Conservation (phyloP, 2,329 filamentous ascomycete species). For the Parastagonospora nodorum region DNA sequence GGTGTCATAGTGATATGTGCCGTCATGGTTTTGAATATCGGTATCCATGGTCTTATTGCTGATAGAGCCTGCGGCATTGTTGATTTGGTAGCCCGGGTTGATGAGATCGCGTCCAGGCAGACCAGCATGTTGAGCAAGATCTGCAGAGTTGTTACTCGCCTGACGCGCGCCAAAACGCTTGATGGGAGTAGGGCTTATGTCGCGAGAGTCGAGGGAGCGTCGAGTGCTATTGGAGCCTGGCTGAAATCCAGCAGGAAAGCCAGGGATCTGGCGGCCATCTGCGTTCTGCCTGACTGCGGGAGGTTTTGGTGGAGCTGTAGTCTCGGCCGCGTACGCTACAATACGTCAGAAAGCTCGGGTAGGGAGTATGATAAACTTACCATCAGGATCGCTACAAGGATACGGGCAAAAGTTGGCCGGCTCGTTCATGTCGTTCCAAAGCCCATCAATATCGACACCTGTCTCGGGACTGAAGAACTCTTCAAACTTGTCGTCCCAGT, state of each 20-base stretch:
- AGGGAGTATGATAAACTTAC: constrained; percentile 3
- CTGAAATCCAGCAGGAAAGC: constrained; percentile 71
- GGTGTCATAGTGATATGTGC: constrained; percentile 71
- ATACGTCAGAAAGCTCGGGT: background rate
- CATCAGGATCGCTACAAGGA: constrained; percentile 55
- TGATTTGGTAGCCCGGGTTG: constrained; percentile 68
- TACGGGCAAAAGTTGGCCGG: constrained; percentile 42
- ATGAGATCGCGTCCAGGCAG: constrained; percentile 68
- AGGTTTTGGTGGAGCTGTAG: constrained; percentile 64
- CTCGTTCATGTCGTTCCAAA: constrained; percentile 60
- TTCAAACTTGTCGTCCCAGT: constrained; percentile 72
- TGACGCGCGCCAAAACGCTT: constrained; percentile 13
- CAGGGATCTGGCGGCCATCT: constrained; percentile 66
- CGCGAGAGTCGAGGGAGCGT: constrained; percentile 11
- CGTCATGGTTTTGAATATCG: constrained; percentile 69
- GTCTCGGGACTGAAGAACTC: constrained; percentile 67
- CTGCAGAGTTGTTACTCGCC: constrained; percentile 42
- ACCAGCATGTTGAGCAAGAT: constrained; percentile 51
- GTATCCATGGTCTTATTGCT: constrained; percentile 63
- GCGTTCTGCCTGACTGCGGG: constrained; percentile 65
- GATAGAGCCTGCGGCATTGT: constrained; percentile 55
- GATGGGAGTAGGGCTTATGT: constrained; percentile 4
- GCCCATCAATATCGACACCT: constrained; percentile 75
- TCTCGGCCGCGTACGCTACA: constrained; percentile 42
- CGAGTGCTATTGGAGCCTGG: constrained; percentile 47